Base-by-base conservation (phyloP, 495 filamentous ascomycete species). In the Viridothelium virens region DNA sequence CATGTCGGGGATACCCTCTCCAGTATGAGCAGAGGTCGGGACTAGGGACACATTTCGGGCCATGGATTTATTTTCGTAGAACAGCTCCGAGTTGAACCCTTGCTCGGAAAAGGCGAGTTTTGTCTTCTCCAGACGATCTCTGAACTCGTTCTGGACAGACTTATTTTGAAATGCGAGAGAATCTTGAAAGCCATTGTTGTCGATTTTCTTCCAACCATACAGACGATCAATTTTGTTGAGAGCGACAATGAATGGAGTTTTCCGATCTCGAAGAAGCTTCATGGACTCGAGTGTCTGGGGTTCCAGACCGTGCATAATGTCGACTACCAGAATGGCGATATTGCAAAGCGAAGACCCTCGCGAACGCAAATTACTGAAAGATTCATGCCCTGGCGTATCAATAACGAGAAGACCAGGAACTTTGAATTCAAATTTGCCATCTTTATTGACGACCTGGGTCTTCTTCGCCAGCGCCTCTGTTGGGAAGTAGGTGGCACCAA, bases 221-320 rank as follows among this genome's bases (percentile, higher is more conserved):
- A 99, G 87, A 87, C 95, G 92, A 85, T 99, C 95, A 69, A 99
- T 97, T 84, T 99, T 99, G 85, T 99, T 99, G 70, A 99, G 81
- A 2, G 95, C 95, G 56, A 99, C 95, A 71, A 99, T 96, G 82
- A 99, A 99, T 11, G 95, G 94, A 56, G 95, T 99, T 77, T 92
- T 95, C 66, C 91, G 84, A 72, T 97, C 93, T 72, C 94, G 85
- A 44, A 99, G 86, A 64, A 99, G 78, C 67, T 86, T 87, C 90
- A 99, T 97, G 7, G 95, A 97, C 77, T 99, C 95, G 6, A 97
- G 83, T 34, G 95, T 99, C 76, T 99, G 95, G 16, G 91, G 95
- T 77, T 99, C 95, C 61, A 99, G 85, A 73, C 95, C 95, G 82
- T 99, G 95, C 95, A 99, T 99, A 74, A 99, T 99, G 83, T 99